Percentiles rank a stretch among this genome's conserved stretches.
phyloP scores from a whole-genome alignment of 1,284 basidiomycete genomes.

The Cutaneotrichosporon sp. region DNA sequence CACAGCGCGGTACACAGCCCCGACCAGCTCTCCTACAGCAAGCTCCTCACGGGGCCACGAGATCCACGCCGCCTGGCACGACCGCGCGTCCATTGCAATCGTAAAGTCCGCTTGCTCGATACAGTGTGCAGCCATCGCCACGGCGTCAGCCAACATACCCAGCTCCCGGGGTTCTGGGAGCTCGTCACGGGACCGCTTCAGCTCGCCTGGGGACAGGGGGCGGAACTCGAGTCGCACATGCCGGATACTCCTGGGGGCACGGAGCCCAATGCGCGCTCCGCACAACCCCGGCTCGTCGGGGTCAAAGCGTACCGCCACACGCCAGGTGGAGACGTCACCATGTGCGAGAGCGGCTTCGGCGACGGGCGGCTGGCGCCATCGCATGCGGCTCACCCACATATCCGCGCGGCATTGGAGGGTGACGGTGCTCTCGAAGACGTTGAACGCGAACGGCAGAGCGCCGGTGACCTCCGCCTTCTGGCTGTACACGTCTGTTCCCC shows the following conservation, averaged over 20 bases:
- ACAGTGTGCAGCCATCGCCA: background rate
- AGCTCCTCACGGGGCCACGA: background rate
- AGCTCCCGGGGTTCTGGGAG: background rate
- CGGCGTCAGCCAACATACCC: constrained; percentile 1
- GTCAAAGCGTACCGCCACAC: background rate
- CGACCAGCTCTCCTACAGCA: background rate
- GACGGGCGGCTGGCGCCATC: constrained; percentile 8
- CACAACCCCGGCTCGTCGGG: constrained; percentile 3
- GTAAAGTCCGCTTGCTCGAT: background rate
- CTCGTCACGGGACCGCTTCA: background rate
- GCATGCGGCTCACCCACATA: background rate
- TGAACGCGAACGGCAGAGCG: background rate
- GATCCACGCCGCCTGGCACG: background rate
- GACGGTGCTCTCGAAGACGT: background rate
- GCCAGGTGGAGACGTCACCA: background rate
- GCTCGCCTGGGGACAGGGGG: constrained; percentile 1
- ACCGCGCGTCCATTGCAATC: background rate
- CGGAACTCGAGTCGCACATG: background rate
- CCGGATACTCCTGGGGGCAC: background rate
- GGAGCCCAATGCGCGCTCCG: background rate
- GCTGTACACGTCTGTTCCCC: background rate
- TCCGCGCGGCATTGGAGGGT: constrained; percentile 1
- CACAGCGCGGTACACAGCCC: background rate
- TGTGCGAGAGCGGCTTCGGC: background rate
- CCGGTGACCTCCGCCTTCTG: background rate